These are phyloP conservation scores for Cynara cardunculus DNA, from an alignment of 129 eudicot species.

Conservation along the genomic window DNA sequence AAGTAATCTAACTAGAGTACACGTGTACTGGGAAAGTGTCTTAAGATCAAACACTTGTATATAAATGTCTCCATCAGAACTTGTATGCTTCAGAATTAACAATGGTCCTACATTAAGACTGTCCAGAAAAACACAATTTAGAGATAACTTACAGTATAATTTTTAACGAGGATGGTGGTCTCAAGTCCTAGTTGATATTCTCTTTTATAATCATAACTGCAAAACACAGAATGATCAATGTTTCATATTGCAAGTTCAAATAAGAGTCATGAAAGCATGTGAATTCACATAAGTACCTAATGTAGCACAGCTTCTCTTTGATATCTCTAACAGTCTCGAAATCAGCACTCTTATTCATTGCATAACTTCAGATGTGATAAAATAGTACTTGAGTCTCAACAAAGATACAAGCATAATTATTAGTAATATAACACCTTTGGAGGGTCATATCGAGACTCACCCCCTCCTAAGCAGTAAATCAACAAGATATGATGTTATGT, in stretches of 20 bases:
- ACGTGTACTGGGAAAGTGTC: background rate
- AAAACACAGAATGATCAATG: constrained; percentile 11
- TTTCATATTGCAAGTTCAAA: constrained; percentile 6
- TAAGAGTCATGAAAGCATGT: background rate
- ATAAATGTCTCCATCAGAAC: background rate
- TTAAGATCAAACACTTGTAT: background rate
- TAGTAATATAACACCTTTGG: constrained; percentile 10
- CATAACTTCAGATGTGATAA: constrained; percentile 61
- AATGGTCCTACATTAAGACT: background rate
- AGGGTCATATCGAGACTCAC: constrained; percentile 39
- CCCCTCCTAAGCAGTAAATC: constrained; percentile 95
- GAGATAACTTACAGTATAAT: constrained; percentile 64
- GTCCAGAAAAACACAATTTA: constrained; percentile 1
- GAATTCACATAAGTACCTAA: constrained; percentile 50
- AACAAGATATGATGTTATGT: constrained; percentile 93
- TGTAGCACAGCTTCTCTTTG: constrained; percentile 96
- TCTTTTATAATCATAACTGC: constrained; percentile 97
- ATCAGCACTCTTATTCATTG: constrained; percentile 91
- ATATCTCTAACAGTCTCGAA: constrained; percentile 97
- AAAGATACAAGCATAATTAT: constrained; percentile 9
- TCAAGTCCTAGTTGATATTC: constrained; percentile 97
- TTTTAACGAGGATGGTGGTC: constrained; percentile 91
- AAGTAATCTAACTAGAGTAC: background rate
- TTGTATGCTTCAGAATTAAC: background rate
- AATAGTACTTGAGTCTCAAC: background rate